Evolutionary conservation across 78 protist species (phyloP).

Genomic region (Guillardia theta): DNA sequence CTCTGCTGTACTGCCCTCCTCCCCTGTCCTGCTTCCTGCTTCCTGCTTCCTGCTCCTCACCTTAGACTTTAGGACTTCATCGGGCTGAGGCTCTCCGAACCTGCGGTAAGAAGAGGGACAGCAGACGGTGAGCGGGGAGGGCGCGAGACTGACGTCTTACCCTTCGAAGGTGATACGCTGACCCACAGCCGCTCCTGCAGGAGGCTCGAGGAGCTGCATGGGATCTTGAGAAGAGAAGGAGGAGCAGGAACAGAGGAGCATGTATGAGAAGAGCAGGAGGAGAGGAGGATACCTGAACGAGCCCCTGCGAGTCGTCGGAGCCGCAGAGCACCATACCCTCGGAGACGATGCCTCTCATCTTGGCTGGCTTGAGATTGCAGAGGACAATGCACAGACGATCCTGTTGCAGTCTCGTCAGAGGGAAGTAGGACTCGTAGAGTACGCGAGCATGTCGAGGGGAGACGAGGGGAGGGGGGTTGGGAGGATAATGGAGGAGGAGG

Average conservation of each 20-base stretch:
- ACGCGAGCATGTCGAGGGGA: too few species aligned
- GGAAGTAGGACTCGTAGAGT: too few species aligned
- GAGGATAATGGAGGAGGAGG: too few species aligned
- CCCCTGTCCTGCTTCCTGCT: too few species aligned
- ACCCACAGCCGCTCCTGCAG: not conserved
- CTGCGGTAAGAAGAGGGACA: too few species aligned
- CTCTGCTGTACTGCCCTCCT: too few species aligned
- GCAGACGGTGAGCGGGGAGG: too few species aligned
- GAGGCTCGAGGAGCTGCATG: not conserved
- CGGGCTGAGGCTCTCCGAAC: not conserved
- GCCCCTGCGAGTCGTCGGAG: too few species aligned
- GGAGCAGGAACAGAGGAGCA: not conserved
- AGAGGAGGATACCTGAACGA: not conserved
- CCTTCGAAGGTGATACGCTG: not conserved
- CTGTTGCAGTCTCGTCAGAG: too few species aligned
- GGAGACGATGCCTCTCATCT: not conserved
- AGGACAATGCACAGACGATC: not conserved
- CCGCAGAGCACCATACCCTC: constrained; percentile 15
- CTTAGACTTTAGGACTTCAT: not conserved
- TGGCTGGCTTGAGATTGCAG: constrained; percentile 16
- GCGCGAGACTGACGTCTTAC: too few species aligned
- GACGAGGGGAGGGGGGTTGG: too few species aligned
- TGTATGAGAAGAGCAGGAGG: not conserved
- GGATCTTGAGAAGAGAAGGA: not conserved
- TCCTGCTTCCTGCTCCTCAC: not conserved